Base-by-base conservation (phyloP, 139 green algal species). In the Tetraselmis chui region DNA sequence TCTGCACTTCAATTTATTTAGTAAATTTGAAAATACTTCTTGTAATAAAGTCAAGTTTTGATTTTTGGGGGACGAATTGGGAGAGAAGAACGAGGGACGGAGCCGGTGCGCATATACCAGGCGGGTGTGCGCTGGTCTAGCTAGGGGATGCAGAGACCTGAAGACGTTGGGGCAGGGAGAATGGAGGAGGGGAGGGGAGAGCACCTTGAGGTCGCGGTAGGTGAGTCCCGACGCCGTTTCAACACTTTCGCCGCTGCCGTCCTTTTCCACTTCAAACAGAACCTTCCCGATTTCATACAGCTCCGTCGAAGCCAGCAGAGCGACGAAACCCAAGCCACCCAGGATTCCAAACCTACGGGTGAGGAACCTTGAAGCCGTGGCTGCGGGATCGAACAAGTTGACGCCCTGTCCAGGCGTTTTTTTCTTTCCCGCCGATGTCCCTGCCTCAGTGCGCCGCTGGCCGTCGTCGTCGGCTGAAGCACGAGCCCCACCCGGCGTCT, bases 221-320 rank as follows among this genome's bases (percentile, higher is more conserved):
- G 24, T 11, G 1, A 84, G 30, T 0, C 84, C 80, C 1, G 31
- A 80, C 1, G 82, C 31, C 18, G 80, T 1, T 1, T 31, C 26
- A 1, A 87, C 32, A 1, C n/a, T 32, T 29, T 84, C 83, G 22
- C 78, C 79, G 23, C 29, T 31, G 26, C 28, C 83, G 2, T 86
- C 83, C 2, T 78, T 32, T 5, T 86, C 83, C 45, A n/a, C n/a
- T 31, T 86, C 83, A 1, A 86, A 29, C 30, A 83, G 32, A 2
- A 58, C 59, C 59, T 86, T 86, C n/a, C 85, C 59, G 29, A 86
- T 86, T 74, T 86, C 83, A 26, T 45, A 82, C 28, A 81, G 79
- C 76, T 87, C 83, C 2, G 80, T 80, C 23, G 75, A 79, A 26
- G 80, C 84, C 24, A 88, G 78, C 29, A 85, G 45, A 0, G 81